Conservation (phyloP, 1,139 yeast species). For the Lodderomyces jiufengensis region DNA sequence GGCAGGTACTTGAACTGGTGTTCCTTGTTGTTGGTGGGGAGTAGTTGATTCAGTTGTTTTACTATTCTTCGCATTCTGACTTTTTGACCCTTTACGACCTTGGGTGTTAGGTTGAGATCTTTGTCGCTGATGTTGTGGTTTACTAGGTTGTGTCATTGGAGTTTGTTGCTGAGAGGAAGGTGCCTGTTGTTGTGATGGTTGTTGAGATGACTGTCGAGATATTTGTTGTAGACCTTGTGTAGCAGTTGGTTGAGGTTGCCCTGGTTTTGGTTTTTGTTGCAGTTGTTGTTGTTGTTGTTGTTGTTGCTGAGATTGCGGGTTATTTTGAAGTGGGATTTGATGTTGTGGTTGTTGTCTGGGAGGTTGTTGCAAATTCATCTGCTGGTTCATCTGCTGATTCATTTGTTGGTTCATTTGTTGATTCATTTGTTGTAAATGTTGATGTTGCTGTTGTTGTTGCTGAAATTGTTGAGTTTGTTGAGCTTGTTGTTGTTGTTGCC, state of each 20-base stretch:
- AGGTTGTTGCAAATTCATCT: constrained; percentile 1
- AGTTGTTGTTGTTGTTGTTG: constrained; percentile 6
- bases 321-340: constrained; percentile 3
- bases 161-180: background rate
- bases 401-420: constrained; percentile 6
- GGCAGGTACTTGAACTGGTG: constrained; percentile 1
- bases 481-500: constrained; percentile 15
- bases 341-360: constrained; percentile 15
- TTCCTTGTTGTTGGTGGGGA: background rate
- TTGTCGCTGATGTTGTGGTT: constrained; percentile 16
- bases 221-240: background rate
- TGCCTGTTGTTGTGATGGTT: constrained; percentile 1
- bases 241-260: background rate
- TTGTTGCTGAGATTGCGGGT: constrained; percentile 10
- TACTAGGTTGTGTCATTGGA: background rate
- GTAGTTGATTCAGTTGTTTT: constrained; percentile 4
- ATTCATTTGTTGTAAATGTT: constrained; percentile 6
- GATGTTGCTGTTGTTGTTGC: constrained; percentile 10
- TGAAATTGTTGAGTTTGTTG: constrained; percentile 16
- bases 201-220: constrained; percentile 6
- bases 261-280: background rate
- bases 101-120: constrained; percentile 13
- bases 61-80: background rate
- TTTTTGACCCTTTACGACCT: background rate
- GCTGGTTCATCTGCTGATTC: constrained; percentile 3